Conservation (phyloP, 2,329 filamentous ascomycete species). For the Curvularia sp. region DNA sequence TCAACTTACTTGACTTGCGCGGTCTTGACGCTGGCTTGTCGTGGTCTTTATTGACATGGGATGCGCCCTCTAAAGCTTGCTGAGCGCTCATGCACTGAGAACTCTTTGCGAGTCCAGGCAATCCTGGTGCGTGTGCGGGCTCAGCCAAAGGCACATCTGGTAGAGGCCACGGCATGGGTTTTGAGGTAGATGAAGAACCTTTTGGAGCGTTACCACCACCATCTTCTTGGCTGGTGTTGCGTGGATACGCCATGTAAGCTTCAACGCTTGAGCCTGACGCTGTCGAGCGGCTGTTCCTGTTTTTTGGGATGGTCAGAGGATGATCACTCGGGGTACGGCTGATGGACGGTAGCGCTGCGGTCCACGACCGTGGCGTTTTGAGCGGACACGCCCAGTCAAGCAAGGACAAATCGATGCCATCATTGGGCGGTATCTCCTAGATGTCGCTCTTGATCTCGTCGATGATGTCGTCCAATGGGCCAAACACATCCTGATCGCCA, state of each 20-base stretch:
- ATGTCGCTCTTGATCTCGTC: constrained; percentile 42
- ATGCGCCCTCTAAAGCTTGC: constrained; percentile 19
- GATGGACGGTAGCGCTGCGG: constrained; percentile 37
- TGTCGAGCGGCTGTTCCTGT: constrained; percentile 41
- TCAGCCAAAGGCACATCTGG: constrained; percentile 16
- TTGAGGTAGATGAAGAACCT: constrained; percentile 7
- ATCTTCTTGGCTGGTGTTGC: constrained; percentile 24
- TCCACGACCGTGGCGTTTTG: constrained; percentile 31
- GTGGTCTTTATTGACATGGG: constrained; percentile 4
- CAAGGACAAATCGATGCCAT: constrained; percentile 18
- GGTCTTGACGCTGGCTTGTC: constrained; percentile 17
- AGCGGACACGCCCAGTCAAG: constrained; percentile 28
- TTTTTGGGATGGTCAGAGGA: constrained; percentile 45
- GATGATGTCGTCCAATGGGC: constrained; percentile 47
- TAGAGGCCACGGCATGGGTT: constrained; percentile 21
- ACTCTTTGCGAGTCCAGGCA: not conserved
- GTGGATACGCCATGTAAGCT: constrained; percentile 21
- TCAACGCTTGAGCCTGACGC: constrained; percentile 35
- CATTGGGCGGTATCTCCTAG: constrained; percentile 29
- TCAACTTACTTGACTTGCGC: constrained; percentile 27
- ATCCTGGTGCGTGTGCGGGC: not conserved
- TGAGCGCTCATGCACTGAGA: constrained; percentile 16
- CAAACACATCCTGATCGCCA: constrained; percentile 19
- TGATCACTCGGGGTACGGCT: constrained; percentile 39
- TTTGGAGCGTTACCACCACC: constrained; percentile 9